A percentile compares a stretch with the other conserved stretches of the same genome.
These are phyloP conservation scores for Chrysoporthe puriensis DNA, from an alignment of 2,329 filamentous ascomycete species.

Conservation along the genomic window DNA sequence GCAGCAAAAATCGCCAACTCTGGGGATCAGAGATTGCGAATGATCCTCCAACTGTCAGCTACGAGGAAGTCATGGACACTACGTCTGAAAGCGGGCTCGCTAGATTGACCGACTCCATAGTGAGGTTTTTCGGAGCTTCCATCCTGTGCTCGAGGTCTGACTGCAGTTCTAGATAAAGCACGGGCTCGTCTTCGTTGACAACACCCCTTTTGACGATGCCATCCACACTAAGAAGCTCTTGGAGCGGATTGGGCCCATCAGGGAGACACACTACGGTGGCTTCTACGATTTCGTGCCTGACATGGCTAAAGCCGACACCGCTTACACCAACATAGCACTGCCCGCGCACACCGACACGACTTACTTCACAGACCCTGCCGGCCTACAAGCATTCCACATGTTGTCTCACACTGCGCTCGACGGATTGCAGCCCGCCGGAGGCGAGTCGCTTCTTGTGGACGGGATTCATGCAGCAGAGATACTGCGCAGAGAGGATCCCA, in stretches of 20 bases:
- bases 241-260: slow-evolving; percentile 81
- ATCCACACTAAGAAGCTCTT: slow-evolving; percentile 75
- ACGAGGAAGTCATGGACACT: slow-evolving; percentile 60
- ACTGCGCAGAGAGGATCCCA: slow-evolving; percentile 56
- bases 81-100: slow-evolving; percentile 58
- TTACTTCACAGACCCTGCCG: slow-evolving; percentile 91
- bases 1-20: slow-evolving; percentile 13
- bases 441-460: slow-evolving; percentile 82
- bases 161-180: slow-evolving; percentile 55
- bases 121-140: slow-evolving; percentile 39
- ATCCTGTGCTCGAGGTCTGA: slow-evolving; percentile 1
- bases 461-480: slow-evolving; percentile 74
- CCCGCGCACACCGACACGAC: slow-evolving; percentile 92
- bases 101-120: slow-evolving; percentile 67
- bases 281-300: slow-evolving; percentile 86
- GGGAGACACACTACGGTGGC: slow-evolving; percentile 86
- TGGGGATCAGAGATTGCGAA: slow-evolving; percentile 42
- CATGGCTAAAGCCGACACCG: slow-evolving; percentile 84
- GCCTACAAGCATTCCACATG: slow-evolving; percentile 90
- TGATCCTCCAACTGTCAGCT: slow-evolving; percentile 62
- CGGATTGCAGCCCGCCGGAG: slow-evolving; percentile 56
- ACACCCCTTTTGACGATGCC: slow-evolving; percentile 66
- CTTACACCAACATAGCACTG: slow-evolving; percentile 85
- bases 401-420: slow-evolving; percentile 70
- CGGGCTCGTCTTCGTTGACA: slow-evolving; percentile 79